Conservation (phyloP, 345 rosid species). For the Heritiera fomes region DNA sequence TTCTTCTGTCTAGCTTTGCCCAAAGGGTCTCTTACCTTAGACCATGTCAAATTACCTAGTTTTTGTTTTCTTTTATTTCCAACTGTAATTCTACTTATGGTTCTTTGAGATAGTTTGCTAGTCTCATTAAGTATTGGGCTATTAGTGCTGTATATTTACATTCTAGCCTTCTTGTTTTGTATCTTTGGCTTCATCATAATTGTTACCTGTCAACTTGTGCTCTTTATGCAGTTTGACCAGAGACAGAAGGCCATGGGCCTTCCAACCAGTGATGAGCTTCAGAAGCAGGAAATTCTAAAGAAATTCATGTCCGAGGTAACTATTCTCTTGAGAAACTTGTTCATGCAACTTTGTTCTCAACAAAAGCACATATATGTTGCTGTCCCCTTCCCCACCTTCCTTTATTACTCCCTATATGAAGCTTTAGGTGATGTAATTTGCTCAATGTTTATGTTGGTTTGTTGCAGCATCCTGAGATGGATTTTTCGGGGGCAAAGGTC, state of each 20-base stretch:
- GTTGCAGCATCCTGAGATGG: conserved; percentile 97
- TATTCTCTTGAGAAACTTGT: background rate
- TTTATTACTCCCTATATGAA: background rate
- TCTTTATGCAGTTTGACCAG: conserved; percentile 68
- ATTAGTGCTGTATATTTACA: background rate
- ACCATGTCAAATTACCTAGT: background rate
- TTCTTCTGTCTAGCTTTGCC: background rate
- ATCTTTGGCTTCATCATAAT: background rate
- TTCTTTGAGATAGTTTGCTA: background rate
- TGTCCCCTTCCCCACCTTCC: background rate
- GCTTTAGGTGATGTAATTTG: background rate
- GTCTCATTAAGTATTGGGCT: background rate
- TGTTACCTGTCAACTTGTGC: background rate
- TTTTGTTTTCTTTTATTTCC: background rate
- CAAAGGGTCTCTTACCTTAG: background rate
- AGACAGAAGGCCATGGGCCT: conserved; percentile 94
- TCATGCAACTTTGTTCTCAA: background rate
- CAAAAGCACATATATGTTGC: background rate
- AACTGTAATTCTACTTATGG: background rate
- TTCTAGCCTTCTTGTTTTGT: background rate
- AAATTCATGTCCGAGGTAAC: conserved; percentile 84
- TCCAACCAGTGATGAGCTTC: conserved; percentile 84
- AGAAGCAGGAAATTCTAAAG: conserved; percentile 82
- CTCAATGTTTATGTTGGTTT: background rate
- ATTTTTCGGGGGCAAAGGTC: conserved; percentile 81